Base-by-base conservation (phyloP, 169 alveolate genomes). In the Cyclospora cayetanensis region DNA sequence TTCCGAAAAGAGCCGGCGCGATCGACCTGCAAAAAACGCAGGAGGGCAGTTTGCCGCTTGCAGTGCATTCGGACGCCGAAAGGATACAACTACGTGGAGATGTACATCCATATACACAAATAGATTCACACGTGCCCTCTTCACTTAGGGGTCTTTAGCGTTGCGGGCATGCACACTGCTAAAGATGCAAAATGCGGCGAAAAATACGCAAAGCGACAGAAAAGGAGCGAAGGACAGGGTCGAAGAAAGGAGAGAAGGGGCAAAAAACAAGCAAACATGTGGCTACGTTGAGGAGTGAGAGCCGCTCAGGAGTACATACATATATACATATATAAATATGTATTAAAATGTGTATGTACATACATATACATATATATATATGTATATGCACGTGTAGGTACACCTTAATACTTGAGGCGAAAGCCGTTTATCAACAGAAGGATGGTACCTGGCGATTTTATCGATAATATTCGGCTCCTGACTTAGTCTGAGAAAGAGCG, bases 1-100 rank as follows among this genome's bases (percentile, higher is more conserved):
- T 93, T 42, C 99, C 99, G 90, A 96, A 98, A 31, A 99, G 97
- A 2, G 99, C 98, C 12, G 99, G 99, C 3, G 99, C 99, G 25
- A 99, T 97, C 31, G 99, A 97, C 91, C 90, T 83, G 88, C 70
- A 77, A 22, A 31, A 42, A n/a, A n/a, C n/a, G n/a, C n/a, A n/a
- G n/a, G n/a, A n/a, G n/a, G n/a, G n/a, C n/a, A n/a, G n/a, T n/a
- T n/a, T n/a, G n/a, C n/a, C n/a, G n/a, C n/a, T n/a, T n/a, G n/a
- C n/a, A n/a, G n/a, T n/a, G n/a, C n/a, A n/a, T n/a, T n/a, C n/a
- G n/a, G n/a, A n/a, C n/a, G 60, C 9, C 60, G 60, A 50, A 50
- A 9, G 18, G 60, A 9, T 18, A 50, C 60, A 18, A 50, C 60
- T 50, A 18, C 60, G 60, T 50, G 60, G 18, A 50, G 9, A 50